Evolutionary conservation across 1,284 basidiomycete genomes (phyloP).

Genomic region (Austroboletus niveus): DNA sequence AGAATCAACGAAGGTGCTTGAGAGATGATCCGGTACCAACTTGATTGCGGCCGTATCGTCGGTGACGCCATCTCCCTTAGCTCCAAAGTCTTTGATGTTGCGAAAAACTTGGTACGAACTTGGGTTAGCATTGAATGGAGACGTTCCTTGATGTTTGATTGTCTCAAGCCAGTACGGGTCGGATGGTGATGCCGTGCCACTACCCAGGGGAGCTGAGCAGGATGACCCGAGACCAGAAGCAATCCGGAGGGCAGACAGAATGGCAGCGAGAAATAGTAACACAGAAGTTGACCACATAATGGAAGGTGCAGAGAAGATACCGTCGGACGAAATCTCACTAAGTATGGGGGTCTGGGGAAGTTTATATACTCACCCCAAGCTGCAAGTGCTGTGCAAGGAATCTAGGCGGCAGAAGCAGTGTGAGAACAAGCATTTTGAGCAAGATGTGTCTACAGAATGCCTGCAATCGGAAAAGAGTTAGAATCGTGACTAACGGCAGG

Average conservation of each 20-base stretch:
- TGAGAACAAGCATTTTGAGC: conserved; percentile 3
- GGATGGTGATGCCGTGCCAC: conserved; percentile 15
- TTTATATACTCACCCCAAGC: conserved; percentile 16
- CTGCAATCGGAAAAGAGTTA: neutral
- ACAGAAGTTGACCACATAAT: conserved; percentile 11
- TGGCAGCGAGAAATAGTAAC: conserved; percentile 11
- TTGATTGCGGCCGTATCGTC: conserved; percentile 32
- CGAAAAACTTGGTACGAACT: conserved; percentile 63
- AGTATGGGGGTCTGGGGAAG: neutral
- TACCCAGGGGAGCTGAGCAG: conserved; percentile 15
- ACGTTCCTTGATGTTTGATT: conserved; percentile 54
- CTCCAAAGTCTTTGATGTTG: conserved; percentile 32
- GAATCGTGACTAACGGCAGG: conserved; percentile 2
- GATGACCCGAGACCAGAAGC: conserved; percentile 24
- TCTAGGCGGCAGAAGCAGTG: neutral
- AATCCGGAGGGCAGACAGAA: conserved; percentile 3
- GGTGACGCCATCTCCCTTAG: conserved; percentile 29
- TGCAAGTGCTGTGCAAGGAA: neutral
- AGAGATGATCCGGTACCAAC: conserved; percentile 4
- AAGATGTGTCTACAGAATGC: neutral
- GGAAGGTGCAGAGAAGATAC: neutral
- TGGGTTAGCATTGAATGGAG: conserved; percentile 57
- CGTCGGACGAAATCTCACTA: neutral
- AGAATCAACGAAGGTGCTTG: conserved; percentile 1
- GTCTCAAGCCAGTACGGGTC: conserved; percentile 61